Percentiles rank a stretch among this genome's conserved stretches.
Evolutionary conservation across 768 basidiomycete genomes (phyloP).

Genomic region (Mycena maculata): DNA sequence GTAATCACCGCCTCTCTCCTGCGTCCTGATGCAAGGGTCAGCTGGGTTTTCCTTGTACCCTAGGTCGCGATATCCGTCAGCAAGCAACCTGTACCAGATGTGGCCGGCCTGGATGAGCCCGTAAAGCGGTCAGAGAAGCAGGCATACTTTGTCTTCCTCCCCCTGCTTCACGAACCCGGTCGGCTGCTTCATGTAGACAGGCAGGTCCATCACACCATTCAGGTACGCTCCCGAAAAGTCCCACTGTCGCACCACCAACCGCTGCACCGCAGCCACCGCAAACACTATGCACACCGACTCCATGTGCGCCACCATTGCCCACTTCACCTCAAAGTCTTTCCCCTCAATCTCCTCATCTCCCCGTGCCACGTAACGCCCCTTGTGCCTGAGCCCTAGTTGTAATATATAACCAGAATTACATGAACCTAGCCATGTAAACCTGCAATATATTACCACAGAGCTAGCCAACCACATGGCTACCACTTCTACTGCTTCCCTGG

Average conservation of each 20-base stretch:
- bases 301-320: constrained; percentile 28
- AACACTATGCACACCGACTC: constrained; percentile 10
- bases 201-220: constrained; percentile 12
- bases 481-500: no score
- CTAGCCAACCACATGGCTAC: no score
- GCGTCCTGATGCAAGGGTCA: no score
- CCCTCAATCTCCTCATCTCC: no score
- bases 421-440: no score
- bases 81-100: background rate
- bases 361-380: no score
- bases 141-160: constrained; percentile 26
- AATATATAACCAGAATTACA: no score
- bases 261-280: constrained; percentile 1
- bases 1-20: no score
- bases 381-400: no score
- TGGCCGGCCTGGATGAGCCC: background rate
- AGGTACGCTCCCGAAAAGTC: no score
- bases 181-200: constrained; percentile 22
- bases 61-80: background rate
- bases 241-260: constrained; percentile 12
- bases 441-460: no score
- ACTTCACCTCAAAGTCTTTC: constrained; percentile 12
- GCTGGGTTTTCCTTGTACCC: no score
- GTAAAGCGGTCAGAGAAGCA: background rate
- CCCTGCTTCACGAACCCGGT: constrained; percentile 21